These are phyloP conservation scores for Abrus precatorius DNA, from an alignment of 306 rosid species.

Conservation along the genomic window DNA sequence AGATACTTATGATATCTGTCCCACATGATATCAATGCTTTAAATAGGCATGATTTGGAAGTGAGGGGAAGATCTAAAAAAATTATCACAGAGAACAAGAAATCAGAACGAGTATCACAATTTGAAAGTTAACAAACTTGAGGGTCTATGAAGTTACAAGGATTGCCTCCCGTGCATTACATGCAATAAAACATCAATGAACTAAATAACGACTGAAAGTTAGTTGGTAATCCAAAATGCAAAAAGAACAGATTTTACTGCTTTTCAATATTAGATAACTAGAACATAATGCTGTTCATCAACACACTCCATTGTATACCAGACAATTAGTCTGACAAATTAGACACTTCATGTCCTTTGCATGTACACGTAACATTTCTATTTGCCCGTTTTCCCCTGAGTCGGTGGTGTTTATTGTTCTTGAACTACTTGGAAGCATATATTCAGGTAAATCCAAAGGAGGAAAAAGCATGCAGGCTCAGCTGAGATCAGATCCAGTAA, in stretches of 20 bases:
- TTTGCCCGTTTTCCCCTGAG: background rate
- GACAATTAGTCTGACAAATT: background rate
- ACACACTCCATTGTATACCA: constrained; percentile 11
- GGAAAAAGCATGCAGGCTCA: background rate
- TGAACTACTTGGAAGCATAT: constrained; percentile 10
- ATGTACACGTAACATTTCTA: background rate
- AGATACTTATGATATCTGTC: constrained; percentile 10
- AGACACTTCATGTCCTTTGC: constrained; percentile 3
- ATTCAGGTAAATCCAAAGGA: background rate
- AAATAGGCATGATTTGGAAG: constrained; percentile 2
- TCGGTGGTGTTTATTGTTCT: background rate
- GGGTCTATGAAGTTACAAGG: background rate
- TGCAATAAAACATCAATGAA: background rate
- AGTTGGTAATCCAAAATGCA: constrained; percentile 7
- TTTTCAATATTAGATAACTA: constrained; percentile 10
- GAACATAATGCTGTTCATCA: background rate
- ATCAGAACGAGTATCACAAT: background rate
- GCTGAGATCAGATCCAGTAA: constrained; percentile 1
- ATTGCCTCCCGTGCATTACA: background rate
- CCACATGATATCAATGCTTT: constrained; percentile 23
- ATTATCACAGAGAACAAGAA: background rate
- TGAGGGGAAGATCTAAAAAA: background rate
- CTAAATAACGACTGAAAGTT: background rate
- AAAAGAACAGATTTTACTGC: background rate
- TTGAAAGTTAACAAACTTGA: background rate